Evolutionary conservation across 345 rosid genomes (phyloP).

Genomic region (Acer campestre): DNA sequence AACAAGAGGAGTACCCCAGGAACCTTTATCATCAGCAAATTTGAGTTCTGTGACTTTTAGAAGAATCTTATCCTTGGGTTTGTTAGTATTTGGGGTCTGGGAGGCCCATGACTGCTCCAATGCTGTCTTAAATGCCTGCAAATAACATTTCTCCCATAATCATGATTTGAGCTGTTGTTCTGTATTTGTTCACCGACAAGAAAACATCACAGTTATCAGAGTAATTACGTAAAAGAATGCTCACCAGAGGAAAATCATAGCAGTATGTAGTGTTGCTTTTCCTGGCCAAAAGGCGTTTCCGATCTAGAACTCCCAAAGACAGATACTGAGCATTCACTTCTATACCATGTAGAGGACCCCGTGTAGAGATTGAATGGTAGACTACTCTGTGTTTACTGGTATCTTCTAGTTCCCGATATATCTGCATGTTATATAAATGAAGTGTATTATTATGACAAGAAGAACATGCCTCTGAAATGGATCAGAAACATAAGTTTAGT

Average conservation of each 20-base stretch:
- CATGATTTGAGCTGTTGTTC: slow-evolving; percentile 12
- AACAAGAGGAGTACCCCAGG: slow-evolving; percentile 74
- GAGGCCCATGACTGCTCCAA: slow-evolving; percentile 78
- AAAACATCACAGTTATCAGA: slow-evolving; percentile 1
- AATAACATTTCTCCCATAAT: slow-evolving; percentile 21
- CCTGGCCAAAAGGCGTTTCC: slow-evolving; percentile 86
- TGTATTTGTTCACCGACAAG: slow-evolving; percentile 5
- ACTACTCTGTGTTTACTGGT: slow-evolving; percentile 51
- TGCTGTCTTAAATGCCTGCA: slow-evolving; percentile 92
- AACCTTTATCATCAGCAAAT: slow-evolving; percentile 65
- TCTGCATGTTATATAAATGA: slow-evolving; percentile 47
- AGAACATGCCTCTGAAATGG: neutral
- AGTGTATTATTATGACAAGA: neutral
- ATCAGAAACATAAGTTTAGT: neutral
- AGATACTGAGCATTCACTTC: slow-evolving; percentile 67
- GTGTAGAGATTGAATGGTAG: slow-evolving; percentile 65
- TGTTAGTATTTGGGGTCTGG: slow-evolving; percentile 50
- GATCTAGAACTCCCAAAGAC: slow-evolving; percentile 74
- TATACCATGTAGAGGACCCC: slow-evolving; percentile 68
- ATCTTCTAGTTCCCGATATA: slow-evolving; percentile 88
- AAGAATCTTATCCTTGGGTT: slow-evolving; percentile 51
- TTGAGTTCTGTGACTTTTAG: slow-evolving; percentile 75
- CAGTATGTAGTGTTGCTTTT: slow-evolving; percentile 88
- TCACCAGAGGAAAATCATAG: slow-evolving; percentile 95
- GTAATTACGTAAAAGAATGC: slow-evolving; percentile 30